Base-by-base conservation (phyloP, 495 filamentous ascomycete species). In the Collariella sp. region DNA sequence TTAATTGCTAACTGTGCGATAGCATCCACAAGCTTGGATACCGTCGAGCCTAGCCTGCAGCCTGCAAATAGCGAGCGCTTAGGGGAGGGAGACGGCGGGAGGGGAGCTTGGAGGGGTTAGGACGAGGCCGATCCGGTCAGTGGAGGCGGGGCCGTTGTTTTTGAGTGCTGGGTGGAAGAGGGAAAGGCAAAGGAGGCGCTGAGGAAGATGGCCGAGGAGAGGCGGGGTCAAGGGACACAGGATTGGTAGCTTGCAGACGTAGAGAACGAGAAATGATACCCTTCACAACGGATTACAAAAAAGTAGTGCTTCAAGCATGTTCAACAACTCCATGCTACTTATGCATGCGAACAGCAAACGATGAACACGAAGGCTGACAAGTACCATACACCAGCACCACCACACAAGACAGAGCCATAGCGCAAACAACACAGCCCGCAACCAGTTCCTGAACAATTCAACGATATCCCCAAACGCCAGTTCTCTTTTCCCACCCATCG, bases 161-260 rank as follows among this genome's bases (percentile, higher is more conserved):
- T 86, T 49, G 84, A 87, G 68, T 79, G 77, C 54, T 87, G 83
- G 83, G 71, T 86, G 5, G 83, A 87, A 57, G 80, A 84, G 60
- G 73, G 67, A 35, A 61, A 60, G 33, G 66, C 66, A 1, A 76
- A 72, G 52, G 58, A 55, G 13, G 48, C 6, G 34, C 42, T 61
- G 41, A 46, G 50, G 50, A 24, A 23, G 29, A 47, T 34, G 41
- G 26, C 31, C 26, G 46, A 53, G 18, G 40, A 45, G 15, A 26
- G 35, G 3, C 11, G 35, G 24, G 42, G 41, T 47, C 36, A 36
- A 20, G 38, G 44, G 5, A 31, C 26, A 31, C 9, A 31, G 26
- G 26, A 9, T 9, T 31, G 26, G 26, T 31, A 31, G 26, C 9
- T 31, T 31, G 4, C 5, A 31, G 4, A 31, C 26, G 4, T 4